Evolutionary conservation across 257 asterid genomes (phyloP), one percentile per base, ranked within the genome.

Genomic region (Solanum appendiculatum): DNA sequence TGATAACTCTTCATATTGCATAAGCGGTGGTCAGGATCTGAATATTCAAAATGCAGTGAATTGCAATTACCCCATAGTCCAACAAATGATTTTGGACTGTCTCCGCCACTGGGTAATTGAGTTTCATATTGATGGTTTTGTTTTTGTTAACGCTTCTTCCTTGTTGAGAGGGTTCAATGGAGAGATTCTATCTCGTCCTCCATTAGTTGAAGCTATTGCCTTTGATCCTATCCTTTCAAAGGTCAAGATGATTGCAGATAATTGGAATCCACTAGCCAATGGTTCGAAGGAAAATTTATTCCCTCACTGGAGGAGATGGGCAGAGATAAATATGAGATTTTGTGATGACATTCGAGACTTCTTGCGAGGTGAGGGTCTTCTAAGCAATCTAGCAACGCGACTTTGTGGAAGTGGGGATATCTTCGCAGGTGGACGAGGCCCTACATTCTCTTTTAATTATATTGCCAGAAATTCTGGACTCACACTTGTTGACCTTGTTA

Each of bases 231-330:
- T 97, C 72, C 98, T 97, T 80, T 93, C 98, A 11, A 93, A 91
- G 84, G 94, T 90, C 88, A 97, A 97, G 94, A 36, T 93, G 70
- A 88, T 97, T 84, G 97, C 98, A 4, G 99, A 95, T 89, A 88
- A 91, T 58, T 95, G 96, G 98, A 94, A 93, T 84, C 96, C 98
- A 87, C 84, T 39, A 29, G 87, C 80, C 10, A 60, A 86, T 86
- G 92, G 87, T 84, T 68, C 90, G 1, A 92, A 92, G 89, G 94
- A 93, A 70, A 85, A 82, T 4, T 31, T 68, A 58, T 95, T 96
- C 86, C 99, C 99, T 84, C 99, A 96, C 92, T 97, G 99, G 99
- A 95, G 93, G 89, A 94, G 94, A 94, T 97, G 99, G 99, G 99
- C 96, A 34, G 99, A 95, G 94, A 91, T 93, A 87, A 97, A 97